Evolutionary conservation across 495 filamentous ascomycete species (phyloP), one percentile per base, ranked within the genome.

Genomic region (Podospora appendiculata): DNA sequence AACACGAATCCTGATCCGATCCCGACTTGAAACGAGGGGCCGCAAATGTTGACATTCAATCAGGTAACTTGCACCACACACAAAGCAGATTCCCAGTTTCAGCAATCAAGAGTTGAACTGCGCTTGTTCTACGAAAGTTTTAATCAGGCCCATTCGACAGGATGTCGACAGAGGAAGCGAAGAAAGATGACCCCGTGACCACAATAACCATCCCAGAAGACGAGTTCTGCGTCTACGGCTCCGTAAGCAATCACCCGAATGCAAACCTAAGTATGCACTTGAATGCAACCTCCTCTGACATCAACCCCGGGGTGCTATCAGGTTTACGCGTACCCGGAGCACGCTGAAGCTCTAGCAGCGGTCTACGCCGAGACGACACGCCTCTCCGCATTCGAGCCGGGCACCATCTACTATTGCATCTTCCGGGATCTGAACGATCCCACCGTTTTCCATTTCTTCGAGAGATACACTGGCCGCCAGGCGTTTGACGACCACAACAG

Each of bases 401-500:
- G 69, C 13, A 58, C 52, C 11, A 49, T 72, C 14, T 64, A 70
- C 43, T 71, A 70, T 45, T 62, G 56, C 48, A 57, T 71, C 18
- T 53, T 50, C 17, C 38, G 64, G 32, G 68, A 71, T 46, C 5
- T 5, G 14, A 49, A 61, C 13, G 57, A 70, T 33, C 60, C 50
- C 1, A 57, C 40, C 32, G 41, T 70, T 10, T 72, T 72, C 36
- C 61, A 70, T 47, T 71, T 71, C 45, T 71, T 68, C 47, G 69
- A 70, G 55, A 52, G 57, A 8, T 71, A 68, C 39, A 57, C 48
- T 4, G 57, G 58, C 0, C 49, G 47, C 8, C 38, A 54, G 33
- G 66, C 68, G 0, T 71, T 71, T 44, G 60, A 66, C 3, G 58
- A 48, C 17, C 69, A 71, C 47, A 68, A 64, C 43, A 19, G 39